These are phyloP conservation scores for Astrocystis sublimbata DNA, from an alignment of 495 filamentous ascomycete genomes.

Conservation along the genomic window DNA sequence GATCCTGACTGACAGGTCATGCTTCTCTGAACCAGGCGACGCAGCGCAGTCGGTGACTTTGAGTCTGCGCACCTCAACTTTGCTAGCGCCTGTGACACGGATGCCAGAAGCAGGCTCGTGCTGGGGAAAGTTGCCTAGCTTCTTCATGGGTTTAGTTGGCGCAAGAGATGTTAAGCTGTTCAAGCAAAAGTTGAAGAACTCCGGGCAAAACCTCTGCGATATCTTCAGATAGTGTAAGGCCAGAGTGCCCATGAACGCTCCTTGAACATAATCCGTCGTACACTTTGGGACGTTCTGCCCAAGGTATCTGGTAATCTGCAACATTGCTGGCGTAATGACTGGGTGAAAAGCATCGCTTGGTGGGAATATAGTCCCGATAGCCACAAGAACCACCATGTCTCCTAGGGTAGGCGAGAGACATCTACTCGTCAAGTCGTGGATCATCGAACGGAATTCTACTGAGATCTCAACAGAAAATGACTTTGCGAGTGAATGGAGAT, in stretches of 20 bases:
- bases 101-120: constrained; percentile 58
- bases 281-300: constrained; percentile 67
- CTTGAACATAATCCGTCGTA: constrained; percentile 66
- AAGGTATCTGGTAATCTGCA: constrained; percentile 79
- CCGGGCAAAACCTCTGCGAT: constrained; percentile 84
- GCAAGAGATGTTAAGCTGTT: constrained; percentile 72
- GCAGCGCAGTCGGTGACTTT: constrained; percentile 55
- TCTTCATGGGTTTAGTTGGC: constrained; percentile 47
- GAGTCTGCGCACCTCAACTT: constrained; percentile 42
- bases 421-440: constrained; percentile 64
- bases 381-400: constrained; percentile 79
- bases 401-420: constrained; percentile 64
- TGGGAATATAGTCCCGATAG: constrained; percentile 81
- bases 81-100: constrained; percentile 46
- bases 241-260: constrained; percentile 76
- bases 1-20: constrained; percentile 51
- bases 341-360: constrained; percentile 97
- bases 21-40: constrained; percentile 29
- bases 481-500: constrained; percentile 86
- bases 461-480: constrained; percentile 75
- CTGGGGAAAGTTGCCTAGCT: constrained; percentile 60
- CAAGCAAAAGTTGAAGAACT: constrained; percentile 77
- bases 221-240: constrained; percentile 76
- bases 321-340: constrained; percentile 83
- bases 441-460: constrained; percentile 69